Conservation (phyloP, 305 asterid genomes). For the Striga hermonthica region DNA sequence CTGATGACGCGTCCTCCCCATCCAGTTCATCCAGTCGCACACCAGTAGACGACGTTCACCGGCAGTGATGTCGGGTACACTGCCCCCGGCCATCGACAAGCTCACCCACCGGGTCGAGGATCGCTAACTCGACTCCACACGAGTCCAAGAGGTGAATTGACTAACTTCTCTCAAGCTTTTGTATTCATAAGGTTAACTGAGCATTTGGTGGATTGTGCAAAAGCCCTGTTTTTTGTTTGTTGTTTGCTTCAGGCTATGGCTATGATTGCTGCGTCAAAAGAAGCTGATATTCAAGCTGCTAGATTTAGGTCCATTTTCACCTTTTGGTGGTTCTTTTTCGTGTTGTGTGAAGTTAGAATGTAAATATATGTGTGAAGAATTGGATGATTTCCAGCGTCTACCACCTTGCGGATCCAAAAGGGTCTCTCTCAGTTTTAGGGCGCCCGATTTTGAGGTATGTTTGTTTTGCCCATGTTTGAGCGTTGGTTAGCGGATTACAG, state of each 20-base stretch:
- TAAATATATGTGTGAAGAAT: too few species aligned
- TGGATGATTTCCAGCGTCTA: too few species aligned
- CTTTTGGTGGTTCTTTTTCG: too few species aligned
- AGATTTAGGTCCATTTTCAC: slow-evolving; percentile 60
- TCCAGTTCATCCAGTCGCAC: too few species aligned
- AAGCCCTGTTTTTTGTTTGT: not conserved
- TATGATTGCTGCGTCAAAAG: slow-evolving; percentile 76
- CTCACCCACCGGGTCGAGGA: slow-evolving; percentile 98
- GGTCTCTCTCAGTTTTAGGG: slow-evolving; percentile 71
- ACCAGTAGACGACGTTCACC: too few species aligned
- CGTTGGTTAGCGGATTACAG: not conserved
- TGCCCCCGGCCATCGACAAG: slow-evolving; percentile 60
- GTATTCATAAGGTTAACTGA: not conserved
- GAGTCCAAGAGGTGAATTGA: slow-evolving; percentile 74
- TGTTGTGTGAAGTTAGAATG: too few species aligned
- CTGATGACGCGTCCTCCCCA: too few species aligned
- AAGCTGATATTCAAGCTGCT: slow-evolving; percentile 94
- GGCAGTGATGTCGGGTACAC: too few species aligned
- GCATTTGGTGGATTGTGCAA: not conserved
- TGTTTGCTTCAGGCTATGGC: slow-evolving; percentile 79
- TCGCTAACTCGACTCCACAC: slow-evolving; percentile 93
- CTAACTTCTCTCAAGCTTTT: not conserved
- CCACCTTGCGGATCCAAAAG: slow-evolving; percentile 55
- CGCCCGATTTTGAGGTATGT: slow-evolving; percentile 77
- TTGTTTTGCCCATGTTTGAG: slow-evolving; percentile 18